Conservation (phyloP, 1,284 basidiomycete genomes). For the Melanopsichium pennsylvanicum region DNA sequence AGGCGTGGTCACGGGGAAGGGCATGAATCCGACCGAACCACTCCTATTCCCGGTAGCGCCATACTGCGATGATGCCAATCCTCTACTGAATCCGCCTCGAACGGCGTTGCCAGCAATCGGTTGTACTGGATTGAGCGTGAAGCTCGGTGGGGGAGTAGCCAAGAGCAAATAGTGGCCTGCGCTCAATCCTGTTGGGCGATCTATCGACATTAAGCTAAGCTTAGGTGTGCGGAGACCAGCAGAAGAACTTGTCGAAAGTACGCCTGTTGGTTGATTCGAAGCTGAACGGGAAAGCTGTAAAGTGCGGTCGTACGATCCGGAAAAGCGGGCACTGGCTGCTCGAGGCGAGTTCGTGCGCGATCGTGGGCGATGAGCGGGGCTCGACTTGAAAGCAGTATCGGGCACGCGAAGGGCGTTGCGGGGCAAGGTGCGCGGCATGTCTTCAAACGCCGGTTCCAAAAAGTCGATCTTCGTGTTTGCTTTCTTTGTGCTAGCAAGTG, state of each 20-base stretch:
- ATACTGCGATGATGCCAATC: slow-evolving; percentile 5
- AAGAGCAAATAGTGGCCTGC: slow-evolving; percentile 41
- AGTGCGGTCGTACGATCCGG: slow-evolving; percentile 26
- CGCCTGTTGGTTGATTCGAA: slow-evolving; percentile 4
- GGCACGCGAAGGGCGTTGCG: slow-evolving; percentile 29
- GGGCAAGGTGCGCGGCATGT: slow-evolving; percentile 2
- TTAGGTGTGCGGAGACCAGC: slow-evolving; percentile 25
- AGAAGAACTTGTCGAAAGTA: slow-evolving; percentile 7
- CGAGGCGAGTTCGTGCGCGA: slow-evolving; percentile 40
- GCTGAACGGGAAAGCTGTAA: slow-evolving; percentile 22
- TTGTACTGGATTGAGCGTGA: slow-evolving; percentile 13
- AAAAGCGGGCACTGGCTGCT: slow-evolving; percentile 6
- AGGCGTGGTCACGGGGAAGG: slow-evolving; percentile 15
- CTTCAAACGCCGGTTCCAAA: slow-evolving; percentile 7
- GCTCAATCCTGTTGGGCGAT: slow-evolving; percentile 31
- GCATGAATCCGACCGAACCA: slow-evolving; percentile 5
- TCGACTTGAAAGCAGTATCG: neutral
- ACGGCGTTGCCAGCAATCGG: neutral
- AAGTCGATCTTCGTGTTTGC: slow-evolving; percentile 13
- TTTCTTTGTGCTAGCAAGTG: neutral
- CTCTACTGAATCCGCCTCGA: slow-evolving; percentile 1
- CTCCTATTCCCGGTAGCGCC: slow-evolving; percentile 6
- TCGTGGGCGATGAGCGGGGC: slow-evolving; percentile 7
- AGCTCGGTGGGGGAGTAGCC: slow-evolving; percentile 26
- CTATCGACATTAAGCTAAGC: slow-evolving; percentile 32